Conservation (phyloP, 257 asterid species). For the Thymus quinquecostatus region DNA sequence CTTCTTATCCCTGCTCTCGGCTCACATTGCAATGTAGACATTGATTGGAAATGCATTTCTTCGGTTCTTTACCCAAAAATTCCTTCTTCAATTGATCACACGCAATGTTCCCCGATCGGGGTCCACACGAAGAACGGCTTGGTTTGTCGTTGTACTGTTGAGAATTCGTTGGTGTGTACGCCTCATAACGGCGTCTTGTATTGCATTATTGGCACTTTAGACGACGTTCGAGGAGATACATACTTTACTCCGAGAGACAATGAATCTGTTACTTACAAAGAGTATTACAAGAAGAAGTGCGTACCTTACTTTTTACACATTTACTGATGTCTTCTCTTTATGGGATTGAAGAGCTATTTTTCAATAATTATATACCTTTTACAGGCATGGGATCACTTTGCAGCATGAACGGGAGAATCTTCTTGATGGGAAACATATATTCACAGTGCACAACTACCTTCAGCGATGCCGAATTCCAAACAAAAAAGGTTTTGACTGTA, state of each 20-base stretch:
- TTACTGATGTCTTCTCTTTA: not conserved
- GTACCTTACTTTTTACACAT: constrained; percentile 12
- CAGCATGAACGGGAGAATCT: constrained; percentile 48
- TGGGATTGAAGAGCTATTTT: not conserved
- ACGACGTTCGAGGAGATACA: constrained; percentile 49
- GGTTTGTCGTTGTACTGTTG: constrained; percentile 61
- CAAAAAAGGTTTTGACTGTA: constrained; percentile 48
- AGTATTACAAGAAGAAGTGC: constrained; percentile 51
- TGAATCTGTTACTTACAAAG: constrained; percentile 47
- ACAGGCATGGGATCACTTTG: constrained; percentile 66
- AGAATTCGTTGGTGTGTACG: constrained; percentile 67
- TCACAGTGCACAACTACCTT: constrained; percentile 57
- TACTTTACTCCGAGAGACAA: constrained; percentile 44
- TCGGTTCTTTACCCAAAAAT: constrained; percentile 35
- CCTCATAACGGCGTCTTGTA: constrained; percentile 65
- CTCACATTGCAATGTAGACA: constrained; percentile 16
- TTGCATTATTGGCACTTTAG: constrained; percentile 48
- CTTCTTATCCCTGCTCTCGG: constrained; percentile 65
- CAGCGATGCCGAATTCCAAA: constrained; percentile 44
- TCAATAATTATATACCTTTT: not conserved
- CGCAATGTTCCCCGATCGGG: constrained; percentile 19
- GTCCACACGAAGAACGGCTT: constrained; percentile 53
- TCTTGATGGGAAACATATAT: constrained; percentile 50
- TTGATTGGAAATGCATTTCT: constrained; percentile 60
- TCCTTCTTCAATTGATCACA: constrained; percentile 28